These are phyloP conservation scores for Boletus subparvulus DNA, from an alignment of 768 basidiomycete species.

Conservation along the genomic window DNA sequence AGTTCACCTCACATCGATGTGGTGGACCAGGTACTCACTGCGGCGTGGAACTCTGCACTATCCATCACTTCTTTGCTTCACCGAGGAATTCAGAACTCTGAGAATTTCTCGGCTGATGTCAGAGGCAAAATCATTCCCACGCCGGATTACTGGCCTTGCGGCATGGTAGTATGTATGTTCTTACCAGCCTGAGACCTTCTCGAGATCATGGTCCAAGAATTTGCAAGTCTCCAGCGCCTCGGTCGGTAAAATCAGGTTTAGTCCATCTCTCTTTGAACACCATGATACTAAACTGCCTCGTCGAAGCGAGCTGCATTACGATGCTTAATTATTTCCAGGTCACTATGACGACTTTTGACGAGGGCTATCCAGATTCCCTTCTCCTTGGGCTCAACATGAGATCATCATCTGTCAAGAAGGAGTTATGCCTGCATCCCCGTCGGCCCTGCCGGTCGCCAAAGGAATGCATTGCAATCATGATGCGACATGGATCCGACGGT, in stretches of 20 bases:
- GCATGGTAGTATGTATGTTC: too few relatives aligned
- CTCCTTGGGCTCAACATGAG: too few relatives aligned
- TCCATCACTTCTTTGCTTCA: constrained; percentile 40
- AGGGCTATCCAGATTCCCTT: background rate
- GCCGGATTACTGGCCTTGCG: background rate
- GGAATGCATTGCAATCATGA: too few relatives aligned
- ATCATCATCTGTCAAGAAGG: background rate
- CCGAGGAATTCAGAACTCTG: background rate
- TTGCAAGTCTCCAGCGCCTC: background rate
- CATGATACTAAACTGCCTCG: background rate
- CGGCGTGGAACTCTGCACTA: constrained; percentile 61
- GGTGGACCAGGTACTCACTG: constrained; percentile 36
- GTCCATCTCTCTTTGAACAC: background rate
- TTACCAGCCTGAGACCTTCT: background rate
- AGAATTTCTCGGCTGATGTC: background rate
- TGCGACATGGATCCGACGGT: background rate
- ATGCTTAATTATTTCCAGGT: background rate
- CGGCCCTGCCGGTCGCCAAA: background rate
- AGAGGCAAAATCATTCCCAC: background rate
- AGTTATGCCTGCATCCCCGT: background rate
- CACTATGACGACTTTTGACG: background rate
- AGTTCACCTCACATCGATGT: background rate
- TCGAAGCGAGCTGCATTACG: background rate
- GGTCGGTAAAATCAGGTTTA: background rate
- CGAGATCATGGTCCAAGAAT: background rate